Base-by-base conservation (phyloP, 352 stramenopile species). In the Aphanomyces euteiches region DNA sequence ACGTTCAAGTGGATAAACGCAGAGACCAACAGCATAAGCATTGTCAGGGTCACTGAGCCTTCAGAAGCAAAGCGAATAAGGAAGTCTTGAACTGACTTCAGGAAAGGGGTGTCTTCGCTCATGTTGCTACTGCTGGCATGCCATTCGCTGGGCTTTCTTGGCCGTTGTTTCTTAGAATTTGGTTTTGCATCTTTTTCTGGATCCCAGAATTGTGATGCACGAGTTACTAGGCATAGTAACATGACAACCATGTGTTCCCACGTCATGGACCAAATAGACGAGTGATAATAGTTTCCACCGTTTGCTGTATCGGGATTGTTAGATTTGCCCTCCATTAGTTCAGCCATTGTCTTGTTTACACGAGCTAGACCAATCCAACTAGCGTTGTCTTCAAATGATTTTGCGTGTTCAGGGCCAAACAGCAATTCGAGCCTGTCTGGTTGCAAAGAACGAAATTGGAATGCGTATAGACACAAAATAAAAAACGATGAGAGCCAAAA, bases 41-140 rank as follows among this genome's bases (percentile, higher is more conserved):
- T 95, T 43, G 89, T 79, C 1, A 92, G 74, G 60, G 92, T 95
- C 48, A 95, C 87, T 0, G 87, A 95, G 21, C 84, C 85, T 47
- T 90, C 88, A 63, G 79, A 89, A 8, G 47, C 40, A 58, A 70
- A 70, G 7, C 64, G 64, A 12, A 70, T 21, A 17, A 60, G 3
- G 38, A 70, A 70, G 37, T 63, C 19, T 43, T 70, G 64, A 4
- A 70, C 21, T 19, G 64, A 70, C 21, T 70, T 41, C 45, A 70
- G 19, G 47, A 70, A 61, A 17, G 64, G 54, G 4, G 38, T 37
- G 34, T 60, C 64, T 10, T 70, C 64, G 10, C 12, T 47, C 37
- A 17, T 47, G 19, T 34, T 47, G 36, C 36, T 17, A n/a, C 19
- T 36, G 43, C 63, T 60, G 15, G 41, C 17, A 5, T 69, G 43